Conservation (phyloP, 306 rosid genomes). For the Alnus glutinosa region DNA sequence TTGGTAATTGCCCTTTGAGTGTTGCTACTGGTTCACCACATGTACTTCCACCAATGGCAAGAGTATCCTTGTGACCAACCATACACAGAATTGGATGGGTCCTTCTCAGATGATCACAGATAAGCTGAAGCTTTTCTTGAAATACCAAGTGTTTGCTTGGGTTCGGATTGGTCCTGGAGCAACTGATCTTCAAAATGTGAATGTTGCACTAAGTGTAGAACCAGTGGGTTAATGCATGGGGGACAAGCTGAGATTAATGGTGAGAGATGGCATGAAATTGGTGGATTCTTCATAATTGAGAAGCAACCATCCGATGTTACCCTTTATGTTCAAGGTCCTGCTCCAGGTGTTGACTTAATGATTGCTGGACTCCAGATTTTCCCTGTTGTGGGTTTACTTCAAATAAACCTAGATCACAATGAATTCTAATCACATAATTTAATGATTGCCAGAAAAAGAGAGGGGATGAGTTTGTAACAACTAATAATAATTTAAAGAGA, state of each 20-base stretch:
- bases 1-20: slow-evolving; percentile 74
- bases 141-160: slow-evolving; percentile 96
- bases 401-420: too few species aligned
- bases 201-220: slow-evolving; percentile 73
- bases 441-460: too few species aligned
- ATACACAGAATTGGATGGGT: slow-evolving; percentile 94
- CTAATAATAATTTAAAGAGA: too few species aligned
- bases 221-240: slow-evolving; percentile 81
- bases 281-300: slow-evolving; percentile 90
- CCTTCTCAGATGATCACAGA: slow-evolving; percentile 88
- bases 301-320: slow-evolving; percentile 78
- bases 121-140: slow-evolving; percentile 68
- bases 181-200: slow-evolving; percentile 67
- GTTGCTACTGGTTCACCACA: slow-evolving; percentile 82
- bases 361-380: slow-evolving; percentile 89
- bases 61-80: slow-evolving; percentile 79
- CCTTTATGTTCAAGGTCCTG: slow-evolving; percentile 87
- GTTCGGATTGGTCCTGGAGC: slow-evolving; percentile 67
- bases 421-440: too few species aligned
- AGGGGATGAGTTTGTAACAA: too few species aligned
- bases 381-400: slow-evolving; percentile 40
- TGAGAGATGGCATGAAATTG: slow-evolving; percentile 82
- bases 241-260: slow-evolving; percentile 65
- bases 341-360: slow-evolving; percentile 78
- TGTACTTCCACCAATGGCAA: slow-evolving; percentile 89